phyloP scores from a whole-genome alignment of 768 basidiomycete species.

The Boletus bicolor region DNA sequence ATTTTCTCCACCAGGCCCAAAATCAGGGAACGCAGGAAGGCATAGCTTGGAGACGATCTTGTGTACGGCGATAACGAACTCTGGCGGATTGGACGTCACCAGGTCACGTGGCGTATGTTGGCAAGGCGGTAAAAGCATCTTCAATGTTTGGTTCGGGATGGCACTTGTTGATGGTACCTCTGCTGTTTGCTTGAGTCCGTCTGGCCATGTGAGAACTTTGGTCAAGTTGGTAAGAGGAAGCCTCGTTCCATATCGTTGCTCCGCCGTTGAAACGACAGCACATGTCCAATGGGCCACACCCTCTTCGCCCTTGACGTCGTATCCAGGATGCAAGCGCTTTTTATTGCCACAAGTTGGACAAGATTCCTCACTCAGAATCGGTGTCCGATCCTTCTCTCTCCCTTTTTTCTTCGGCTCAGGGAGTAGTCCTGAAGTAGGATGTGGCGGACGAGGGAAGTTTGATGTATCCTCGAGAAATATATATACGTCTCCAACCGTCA shows the following conservation, averaged over 20 bases:
- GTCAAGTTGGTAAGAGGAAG: conserved; percentile 21
- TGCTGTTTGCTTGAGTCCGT: conserved; percentile 18
- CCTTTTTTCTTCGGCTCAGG: conserved; percentile 25
- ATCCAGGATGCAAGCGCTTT: conserved; percentile 26
- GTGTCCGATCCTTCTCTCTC: conserved; percentile 24
- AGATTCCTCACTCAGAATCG: conserved; percentile 19
- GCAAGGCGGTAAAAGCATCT: conserved; percentile 4
- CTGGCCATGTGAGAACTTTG: conserved; percentile 12
- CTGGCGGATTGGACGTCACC: conserved; percentile 20
- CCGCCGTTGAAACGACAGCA: conserved; percentile 19
- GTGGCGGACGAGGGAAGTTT: conserved; percentile 34
- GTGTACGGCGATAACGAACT: conserved; percentile 31
- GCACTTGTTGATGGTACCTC: conserved; percentile 3
- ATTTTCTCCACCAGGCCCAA: conserved; percentile 7
- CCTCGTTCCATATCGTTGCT: conserved; percentile 18
- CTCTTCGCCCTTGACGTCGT: conserved; percentile 22
- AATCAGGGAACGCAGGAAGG: conserved; percentile 21
- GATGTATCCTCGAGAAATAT: conserved; percentile 43
- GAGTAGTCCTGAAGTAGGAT: conserved; percentile 4
- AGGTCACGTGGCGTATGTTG: conserved; percentile 25
- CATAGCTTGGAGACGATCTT: conserved; percentile 15
- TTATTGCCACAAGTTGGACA: conserved; percentile 31
- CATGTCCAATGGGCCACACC: conserved; percentile 21
- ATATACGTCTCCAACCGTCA: conserved; percentile 43
- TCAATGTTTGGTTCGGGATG: conserved; percentile 1